phyloP scores from a whole-genome alignment of 768 basidiomycete species.

The Auricularia heimuer region DNA sequence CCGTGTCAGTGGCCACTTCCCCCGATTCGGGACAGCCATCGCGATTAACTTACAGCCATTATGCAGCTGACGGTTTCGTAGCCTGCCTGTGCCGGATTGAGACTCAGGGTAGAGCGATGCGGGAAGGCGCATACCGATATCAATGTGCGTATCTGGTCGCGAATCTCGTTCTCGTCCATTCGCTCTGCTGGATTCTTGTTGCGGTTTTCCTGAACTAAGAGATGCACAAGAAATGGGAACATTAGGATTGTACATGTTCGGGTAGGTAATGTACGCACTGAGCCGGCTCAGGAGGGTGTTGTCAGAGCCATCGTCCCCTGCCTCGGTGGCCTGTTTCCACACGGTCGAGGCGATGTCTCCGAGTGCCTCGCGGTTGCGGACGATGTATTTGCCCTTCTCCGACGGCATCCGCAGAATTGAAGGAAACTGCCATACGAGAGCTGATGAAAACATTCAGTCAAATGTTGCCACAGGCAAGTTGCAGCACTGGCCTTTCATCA shows the following conservation, averaged over 20 bases:
- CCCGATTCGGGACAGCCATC: background rate
- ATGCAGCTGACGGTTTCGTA: conserved; percentile 31
- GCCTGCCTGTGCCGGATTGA: conserved; percentile 19
- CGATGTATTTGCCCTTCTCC: conserved; percentile 7
- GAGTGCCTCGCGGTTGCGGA: conserved; percentile 7
- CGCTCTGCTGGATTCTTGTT: conserved; percentile 1
- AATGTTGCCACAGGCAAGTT: background rate
- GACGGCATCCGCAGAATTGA: conserved; percentile 9
- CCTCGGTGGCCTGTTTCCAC: conserved; percentile 4
- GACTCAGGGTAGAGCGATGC: background rate
- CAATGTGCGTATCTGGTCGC: conserved; percentile 7
- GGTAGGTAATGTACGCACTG: background rate
- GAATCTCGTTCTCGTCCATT: conserved; percentile 10
- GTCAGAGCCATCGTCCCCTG: conserved; percentile 4
- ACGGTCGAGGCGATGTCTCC: conserved; percentile 8
- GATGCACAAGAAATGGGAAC: background rate
- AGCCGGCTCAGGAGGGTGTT: background rate
- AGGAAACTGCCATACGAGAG: conserved; percentile 9
- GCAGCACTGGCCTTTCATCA: background rate
- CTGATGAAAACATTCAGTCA: background rate
- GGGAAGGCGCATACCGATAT: conserved; percentile 3
- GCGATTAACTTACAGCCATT: conserved; percentile 11
- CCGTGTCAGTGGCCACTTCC: conserved; percentile 4
- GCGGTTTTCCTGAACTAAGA: background rate
- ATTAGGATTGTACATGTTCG: conserved; percentile 7